These are phyloP conservation scores for Aotearoamyces nothofagi DNA, from an alignment of 2,329 filamentous ascomycete genomes.

Conservation along the genomic window DNA sequence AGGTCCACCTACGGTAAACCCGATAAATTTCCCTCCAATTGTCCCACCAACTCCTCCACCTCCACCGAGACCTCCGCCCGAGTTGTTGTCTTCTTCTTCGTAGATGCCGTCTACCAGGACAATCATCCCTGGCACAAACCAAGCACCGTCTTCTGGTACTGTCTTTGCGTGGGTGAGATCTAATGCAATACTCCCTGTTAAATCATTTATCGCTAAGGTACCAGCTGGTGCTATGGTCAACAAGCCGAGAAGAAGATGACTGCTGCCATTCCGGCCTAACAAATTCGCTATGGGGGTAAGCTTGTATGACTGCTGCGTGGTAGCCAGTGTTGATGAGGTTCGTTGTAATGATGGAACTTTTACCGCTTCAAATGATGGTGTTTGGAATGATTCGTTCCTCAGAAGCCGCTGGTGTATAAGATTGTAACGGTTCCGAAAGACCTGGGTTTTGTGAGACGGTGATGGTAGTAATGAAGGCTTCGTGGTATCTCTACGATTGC, in stretches of 20 bases:
- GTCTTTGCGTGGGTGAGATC: constrained; percentile 69
- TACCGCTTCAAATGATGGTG: constrained; percentile 54
- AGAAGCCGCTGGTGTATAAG: constrained; percentile 84
- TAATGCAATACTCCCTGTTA: constrained; percentile 75
- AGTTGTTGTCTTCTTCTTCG: constrained; percentile 71
- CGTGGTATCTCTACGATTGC: constrained; percentile 33
- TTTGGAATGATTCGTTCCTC: constrained; percentile 86
- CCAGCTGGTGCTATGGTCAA: constrained; percentile 70
- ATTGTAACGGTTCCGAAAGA: constrained; percentile 85
- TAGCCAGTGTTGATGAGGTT: constrained; percentile 37
- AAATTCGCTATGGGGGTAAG: constrained; percentile 73
- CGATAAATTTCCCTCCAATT: constrained; percentile 84
- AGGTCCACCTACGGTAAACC: constrained; percentile 80
- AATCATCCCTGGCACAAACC: constrained; percentile 93
- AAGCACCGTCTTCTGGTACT: constrained; percentile 74
- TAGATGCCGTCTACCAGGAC: constrained; percentile 93
- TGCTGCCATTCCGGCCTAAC: constrained; percentile 65
- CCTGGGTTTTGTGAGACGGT: constrained; percentile 64
- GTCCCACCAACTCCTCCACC: constrained; percentile 75
- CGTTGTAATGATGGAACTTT: constrained; percentile 38
- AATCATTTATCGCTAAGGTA: constrained; percentile 66
- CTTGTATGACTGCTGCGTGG: constrained; percentile 55
- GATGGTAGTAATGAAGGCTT: constrained; percentile 60
- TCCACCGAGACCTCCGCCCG: constrained; percentile 55
- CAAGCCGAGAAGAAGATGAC: constrained; percentile 76